Evolutionary conservation across 345 rosid species (phyloP), one percentile per base, ranked within the genome.

Genomic region (Eucalyptus camaldulensis): DNA sequence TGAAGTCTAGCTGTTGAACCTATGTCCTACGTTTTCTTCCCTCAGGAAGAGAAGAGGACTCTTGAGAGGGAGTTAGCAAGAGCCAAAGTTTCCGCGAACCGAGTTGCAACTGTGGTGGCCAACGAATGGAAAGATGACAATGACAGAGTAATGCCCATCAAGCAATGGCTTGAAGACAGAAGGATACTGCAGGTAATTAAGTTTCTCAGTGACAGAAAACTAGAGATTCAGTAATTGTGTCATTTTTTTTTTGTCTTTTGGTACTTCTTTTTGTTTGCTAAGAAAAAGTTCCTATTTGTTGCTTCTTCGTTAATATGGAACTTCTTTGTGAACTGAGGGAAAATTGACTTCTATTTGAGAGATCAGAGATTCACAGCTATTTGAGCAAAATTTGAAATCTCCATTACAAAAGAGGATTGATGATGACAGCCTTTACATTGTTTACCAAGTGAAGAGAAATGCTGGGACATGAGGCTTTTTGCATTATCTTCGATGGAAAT

Each of bases 91-190:
- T 94, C 96, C 13, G 96, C 95, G 16, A 96, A 93, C 91, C 93
- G 99, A 27, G 97, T 97, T 47, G 99, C 99, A 7, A 92, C 97
- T 13, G 97, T 94, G 5, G 95, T 95, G 88, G 99, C 99, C 87
- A 98, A 97, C 87, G 98, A 95, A 88, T 97, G 99, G 99, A 98
- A 98, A 91, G 99, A 95, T 94, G 99, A 97, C 85, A 95, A 95
- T 87, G 97, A 94, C 90, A 95, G 93, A 94, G 98, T 98, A 21
- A 98, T 98, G 96, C 99, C 99, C 1, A 95, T 98, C 86, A 96
- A 91, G 93, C 94, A 96, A 91, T 97, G 99, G 99, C 95, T 97
- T 62, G 97, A 95, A 91, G 98, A 97, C 91, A 95, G 99, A 93
- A 94, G 94, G 92, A 45, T 98, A 85, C 90, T 97, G 80, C 99